Evolutionary conservation across 2,329 filamentous ascomycete species (phyloP).

Genomic region (Penicillium verrucosum): DNA sequence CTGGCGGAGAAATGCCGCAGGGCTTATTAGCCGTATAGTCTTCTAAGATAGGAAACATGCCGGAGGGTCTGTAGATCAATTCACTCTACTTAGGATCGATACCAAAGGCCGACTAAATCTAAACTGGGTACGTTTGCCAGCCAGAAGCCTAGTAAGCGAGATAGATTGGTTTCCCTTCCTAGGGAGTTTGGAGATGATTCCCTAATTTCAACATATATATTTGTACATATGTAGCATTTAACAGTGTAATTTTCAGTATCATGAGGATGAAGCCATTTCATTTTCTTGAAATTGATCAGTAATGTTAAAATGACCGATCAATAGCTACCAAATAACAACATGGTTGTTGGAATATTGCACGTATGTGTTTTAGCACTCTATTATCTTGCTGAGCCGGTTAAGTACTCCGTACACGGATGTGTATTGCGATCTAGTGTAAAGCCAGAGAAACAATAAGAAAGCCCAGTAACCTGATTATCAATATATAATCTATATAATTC

Average conservation of each 20-base stretch:
- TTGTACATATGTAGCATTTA: too few relatives aligned
- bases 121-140: background rate
- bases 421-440: background rate
- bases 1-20: background rate
- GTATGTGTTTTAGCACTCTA: too few relatives aligned
- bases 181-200: background rate
- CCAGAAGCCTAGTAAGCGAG: background rate
- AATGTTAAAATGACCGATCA: too few relatives aligned
- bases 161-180: background rate
- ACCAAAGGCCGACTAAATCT: too few relatives aligned
- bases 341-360: too few relatives aligned
- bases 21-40: background rate
- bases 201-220: background rate
- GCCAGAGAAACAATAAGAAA: background rate
- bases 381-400: too few relatives aligned
- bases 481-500: background rate
- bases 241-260: too few relatives aligned
- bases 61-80: background rate
- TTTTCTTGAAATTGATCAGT: too few relatives aligned
- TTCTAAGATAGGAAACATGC: background rate
- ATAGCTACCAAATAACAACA: too few relatives aligned
- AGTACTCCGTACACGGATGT: background rate
- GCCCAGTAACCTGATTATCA: background rate
- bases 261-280: too few relatives aligned
- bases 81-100: too few relatives aligned